phyloP scores from a whole-genome alignment of 257 asterid species.

The Avicennia marina region DNA sequence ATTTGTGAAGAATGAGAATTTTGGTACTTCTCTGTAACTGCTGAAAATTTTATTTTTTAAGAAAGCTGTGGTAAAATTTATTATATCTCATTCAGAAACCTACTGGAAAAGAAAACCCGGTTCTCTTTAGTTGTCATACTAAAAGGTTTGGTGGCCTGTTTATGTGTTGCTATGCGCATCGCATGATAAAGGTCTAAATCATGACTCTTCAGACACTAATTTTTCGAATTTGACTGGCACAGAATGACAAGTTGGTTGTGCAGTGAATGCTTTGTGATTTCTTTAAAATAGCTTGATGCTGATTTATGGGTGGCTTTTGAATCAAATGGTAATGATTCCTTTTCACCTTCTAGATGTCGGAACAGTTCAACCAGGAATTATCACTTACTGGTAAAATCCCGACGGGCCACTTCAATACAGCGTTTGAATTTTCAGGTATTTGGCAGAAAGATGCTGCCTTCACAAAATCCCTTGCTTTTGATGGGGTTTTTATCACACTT shows the following conservation, averaged over 20 bases:
- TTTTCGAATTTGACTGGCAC: background rate
- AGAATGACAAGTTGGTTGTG: background rate
- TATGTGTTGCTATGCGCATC: too few species aligned
- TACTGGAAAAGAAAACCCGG: too few species aligned
- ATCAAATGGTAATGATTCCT: conserved; percentile 11
- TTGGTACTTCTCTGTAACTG: too few species aligned
- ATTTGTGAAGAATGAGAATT: too few species aligned
- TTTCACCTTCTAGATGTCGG: conserved; percentile 58
- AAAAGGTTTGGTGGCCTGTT: too few species aligned
- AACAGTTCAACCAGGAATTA: conserved; percentile 79
- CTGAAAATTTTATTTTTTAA: too few species aligned
- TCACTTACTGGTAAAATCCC: conserved; percentile 74
- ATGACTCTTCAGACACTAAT: too few species aligned
- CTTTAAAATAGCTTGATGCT: conserved; percentile 5
- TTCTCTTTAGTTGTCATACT: too few species aligned
- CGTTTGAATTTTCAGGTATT: conserved; percentile 64
- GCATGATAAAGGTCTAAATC: background rate
- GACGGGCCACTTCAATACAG: conserved; percentile 78
- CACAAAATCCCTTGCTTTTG: conserved; percentile 74
- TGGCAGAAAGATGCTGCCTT: conserved; percentile 88
- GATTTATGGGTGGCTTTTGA: conserved; percentile 9
- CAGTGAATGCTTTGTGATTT: conserved; percentile 6
- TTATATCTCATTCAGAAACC: too few species aligned
- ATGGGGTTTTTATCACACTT: conserved; percentile 62
- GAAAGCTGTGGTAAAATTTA: too few species aligned